Evolutionary conservation across 352 stramenopile genomes (phyloP).

Genomic region (Phytopythium litorale): DNA sequence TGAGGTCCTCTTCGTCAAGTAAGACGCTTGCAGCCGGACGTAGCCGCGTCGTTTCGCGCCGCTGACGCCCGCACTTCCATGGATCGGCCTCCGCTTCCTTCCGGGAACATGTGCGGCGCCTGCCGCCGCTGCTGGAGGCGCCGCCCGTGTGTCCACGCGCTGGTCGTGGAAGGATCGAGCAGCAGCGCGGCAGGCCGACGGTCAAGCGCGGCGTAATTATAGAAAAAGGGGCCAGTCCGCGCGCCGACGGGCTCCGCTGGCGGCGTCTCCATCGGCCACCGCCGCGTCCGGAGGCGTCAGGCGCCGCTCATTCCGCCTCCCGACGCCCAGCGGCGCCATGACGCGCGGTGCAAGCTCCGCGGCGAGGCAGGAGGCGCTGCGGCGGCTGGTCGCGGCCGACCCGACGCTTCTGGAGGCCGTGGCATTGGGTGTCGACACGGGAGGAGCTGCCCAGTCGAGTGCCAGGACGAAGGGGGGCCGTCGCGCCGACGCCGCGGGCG

Average conservation of each 20-base stretch:
- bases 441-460: not conserved
- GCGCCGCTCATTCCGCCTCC: not conserved
- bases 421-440: slow-evolving; percentile 16
- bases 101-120: not conserved
- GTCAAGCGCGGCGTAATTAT: not conserved
- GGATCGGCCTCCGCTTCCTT: not conserved
- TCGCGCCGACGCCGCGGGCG: not conserved
- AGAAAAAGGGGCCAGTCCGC: not conserved
- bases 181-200: not conserved
- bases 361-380: slow-evolving; percentile 39
- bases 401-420: slow-evolving; percentile 37
- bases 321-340: slow-evolving; percentile 13
- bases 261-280: not conserved
- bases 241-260: not conserved
- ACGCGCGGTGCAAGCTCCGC: slow-evolving; percentile 24
- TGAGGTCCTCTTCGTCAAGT: too few species aligned
- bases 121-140: not conserved
- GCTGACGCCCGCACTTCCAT: slow-evolving; percentile 5
- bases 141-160: not conserved
- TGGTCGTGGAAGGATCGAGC: not conserved
- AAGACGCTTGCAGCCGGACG: not conserved
- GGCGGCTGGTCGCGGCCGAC: slow-evolving; percentile 40
- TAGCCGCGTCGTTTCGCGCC: slow-evolving; percentile 1
- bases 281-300: not conserved
- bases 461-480: not conserved